Conservation (phyloP, 176 grass and related monocot genomes). For the Aegilops sharonensis region DNA sequence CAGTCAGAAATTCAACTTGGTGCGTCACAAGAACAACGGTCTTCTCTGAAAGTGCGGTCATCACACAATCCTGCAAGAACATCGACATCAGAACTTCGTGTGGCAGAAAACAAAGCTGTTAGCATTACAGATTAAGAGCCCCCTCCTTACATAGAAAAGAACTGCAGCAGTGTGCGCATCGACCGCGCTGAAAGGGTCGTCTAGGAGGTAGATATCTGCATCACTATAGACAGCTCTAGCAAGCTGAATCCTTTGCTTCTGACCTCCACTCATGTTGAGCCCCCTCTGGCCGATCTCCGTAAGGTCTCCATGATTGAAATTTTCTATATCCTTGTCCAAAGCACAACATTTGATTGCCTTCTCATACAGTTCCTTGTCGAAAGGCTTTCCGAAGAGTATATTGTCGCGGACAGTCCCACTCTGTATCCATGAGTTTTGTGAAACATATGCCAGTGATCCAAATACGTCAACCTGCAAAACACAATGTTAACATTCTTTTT, state of each 20-base stretch:
- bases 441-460: constrained; percentile 79
- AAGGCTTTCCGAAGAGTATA: constrained; percentile 84
- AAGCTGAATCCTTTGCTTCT: constrained; percentile 97
- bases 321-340: constrained; percentile 83
- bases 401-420: constrained; percentile 87
- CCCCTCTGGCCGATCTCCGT: constrained; percentile 97
- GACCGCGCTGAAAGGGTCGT: constrained; percentile 91
- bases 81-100: neutral
- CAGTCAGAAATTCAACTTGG: constrained; percentile 83
- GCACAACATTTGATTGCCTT: constrained; percentile 71
- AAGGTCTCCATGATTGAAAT: constrained; percentile 74
- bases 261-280: constrained; percentile 96
- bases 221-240: constrained; percentile 89
- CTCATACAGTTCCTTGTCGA: constrained; percentile 55
- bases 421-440: constrained; percentile 92
- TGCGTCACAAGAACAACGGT: constrained; percentile 92
- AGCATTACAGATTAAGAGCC: neutral
- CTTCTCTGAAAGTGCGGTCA: constrained; percentile 79
- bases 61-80: constrained; percentile 85
- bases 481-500: neutral
- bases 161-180: constrained; percentile 82
- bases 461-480: constrained; percentile 67
- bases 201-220: constrained; percentile 79
- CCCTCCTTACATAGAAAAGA: constrained; percentile 88
- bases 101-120: neutral